Percentiles rank a stretch among this genome's conserved stretches.
phyloP scores from a whole-genome alignment of 495 filamentous ascomycete species.

The Rhizodiscina lignyota region DNA sequence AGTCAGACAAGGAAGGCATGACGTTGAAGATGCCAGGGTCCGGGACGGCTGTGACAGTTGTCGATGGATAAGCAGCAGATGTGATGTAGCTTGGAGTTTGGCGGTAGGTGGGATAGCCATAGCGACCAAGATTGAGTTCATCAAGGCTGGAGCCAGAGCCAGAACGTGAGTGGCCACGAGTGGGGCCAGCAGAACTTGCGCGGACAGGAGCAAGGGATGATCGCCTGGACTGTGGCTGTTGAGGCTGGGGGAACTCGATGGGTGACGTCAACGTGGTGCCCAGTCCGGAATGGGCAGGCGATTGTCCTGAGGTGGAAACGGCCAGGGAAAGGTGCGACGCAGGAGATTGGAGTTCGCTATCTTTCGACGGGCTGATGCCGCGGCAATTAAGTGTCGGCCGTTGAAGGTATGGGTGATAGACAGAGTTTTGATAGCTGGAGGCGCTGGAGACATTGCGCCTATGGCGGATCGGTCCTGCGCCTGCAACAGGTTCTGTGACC shows the following conservation, averaged over 20 bases:
- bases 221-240: conserved; percentile 24
- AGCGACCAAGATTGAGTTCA: conserved; percentile 45
- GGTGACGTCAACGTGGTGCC: no score
- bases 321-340: no score
- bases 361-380: conserved; percentile 45
- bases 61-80: conserved; percentile 24
- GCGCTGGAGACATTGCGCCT: conserved; percentile 40
- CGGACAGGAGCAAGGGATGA: conserved; percentile 25
- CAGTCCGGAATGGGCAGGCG: no score
- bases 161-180: conserved; percentile 18
- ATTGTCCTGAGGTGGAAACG: no score
- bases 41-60: conserved; percentile 13
- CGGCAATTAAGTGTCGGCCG: conserved; percentile 36
- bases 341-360: conserved; percentile 35
- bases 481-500: conserved; percentile 39
- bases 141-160: conserved; percentile 53
- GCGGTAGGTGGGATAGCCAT: conserved; percentile 66
- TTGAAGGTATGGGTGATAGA: conserved; percentile 26
- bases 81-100: conserved; percentile 46
- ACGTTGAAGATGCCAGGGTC: conserved; percentile 3
- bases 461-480: conserved; percentile 25
- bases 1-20: no score
- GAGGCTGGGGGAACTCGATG: neutral
- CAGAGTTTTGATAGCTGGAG: conserved; percentile 27
- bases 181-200: conserved; percentile 37